Evolutionary conservation across 306 rosid species (phyloP), one percentile per base, ranked within the genome.

Genomic region (Quercus mongolica): DNA sequence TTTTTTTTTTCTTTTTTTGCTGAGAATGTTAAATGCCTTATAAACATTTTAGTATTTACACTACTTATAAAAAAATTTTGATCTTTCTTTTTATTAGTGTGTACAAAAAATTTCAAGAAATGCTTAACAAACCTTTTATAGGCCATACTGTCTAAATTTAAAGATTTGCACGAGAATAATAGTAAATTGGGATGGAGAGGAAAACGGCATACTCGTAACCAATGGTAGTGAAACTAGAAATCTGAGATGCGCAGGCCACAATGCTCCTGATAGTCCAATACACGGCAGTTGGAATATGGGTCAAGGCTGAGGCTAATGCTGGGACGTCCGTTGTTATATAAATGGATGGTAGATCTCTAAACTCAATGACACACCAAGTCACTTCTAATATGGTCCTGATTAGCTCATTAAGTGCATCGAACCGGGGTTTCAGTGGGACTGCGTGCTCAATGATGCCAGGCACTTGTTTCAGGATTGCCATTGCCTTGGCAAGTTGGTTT

Each of bases 321-420:
- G 46, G 46, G 2, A 41, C 46, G 11, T 41, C 46, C 1, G 11
- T 8, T 30, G 87, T 26, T 31, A 83, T 81, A 76, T 88, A 88
- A 8, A 69, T 38, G 55, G 26, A 26, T 63, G 88, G 94, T 3
- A 88, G 68, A 44, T 76, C 75, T 69, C 78, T 74, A 82, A 88
- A 80, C 69, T 85, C 84, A 56, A 83, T 64, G n/a, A 83, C 84
- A 73, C 86, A 76, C 58, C 75, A 81, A 59, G 86, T 73, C 57
- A 88, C 89, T 38, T 85, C 91, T 81, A 88, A 8, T 57, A 85
- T 70, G 69, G 61, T 82, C 64, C 17, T 71, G 31, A 83, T 41
- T 18, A 88, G 85, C 28, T 88, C 83, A 83, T 83, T 83, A 19
- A 88, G 91, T 6, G 86, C 74, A 73, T 88, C 87, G n/a, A 88